Evolutionary conservation across 805 yeast genomes (phyloP).

Genomic region (Dipodascus albidus): DNA sequence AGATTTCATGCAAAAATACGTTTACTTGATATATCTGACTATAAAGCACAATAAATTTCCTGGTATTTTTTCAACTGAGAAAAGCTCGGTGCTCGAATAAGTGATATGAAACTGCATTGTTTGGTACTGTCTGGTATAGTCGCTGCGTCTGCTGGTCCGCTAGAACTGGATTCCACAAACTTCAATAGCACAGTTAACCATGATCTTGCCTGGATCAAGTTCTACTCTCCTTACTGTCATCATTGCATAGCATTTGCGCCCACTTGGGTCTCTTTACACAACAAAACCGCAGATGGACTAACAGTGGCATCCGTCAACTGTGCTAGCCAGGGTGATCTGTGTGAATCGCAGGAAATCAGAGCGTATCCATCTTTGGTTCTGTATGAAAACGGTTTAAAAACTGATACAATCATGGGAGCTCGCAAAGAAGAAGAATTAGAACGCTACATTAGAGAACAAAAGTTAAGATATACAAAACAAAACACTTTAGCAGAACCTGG

Average conservation of each 20-base stretch:
- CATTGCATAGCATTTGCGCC: constrained; percentile 80
- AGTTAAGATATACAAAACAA: background rate
- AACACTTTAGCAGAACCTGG: background rate
- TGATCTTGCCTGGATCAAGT: constrained; percentile 48
- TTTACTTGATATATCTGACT: background rate
- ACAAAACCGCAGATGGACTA: constrained; percentile 31
- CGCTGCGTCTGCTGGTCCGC: background rate
- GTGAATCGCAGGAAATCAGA: constrained; percentile 49
- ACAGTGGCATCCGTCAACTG: constrained; percentile 68
- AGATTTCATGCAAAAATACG: background rate
- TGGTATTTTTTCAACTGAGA: too few species aligned
- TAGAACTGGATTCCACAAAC: background rate
- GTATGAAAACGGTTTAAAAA: constrained; percentile 31
- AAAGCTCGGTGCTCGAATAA: too few species aligned
- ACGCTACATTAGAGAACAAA: background rate
- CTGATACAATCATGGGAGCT: constrained; percentile 11
- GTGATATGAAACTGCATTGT: background rate
- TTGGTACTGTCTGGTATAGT: background rate
- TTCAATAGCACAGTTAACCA: background rate
- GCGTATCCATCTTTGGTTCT: constrained; percentile 62
- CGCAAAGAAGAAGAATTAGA: background rate
- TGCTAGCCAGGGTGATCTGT: constrained; percentile 74
- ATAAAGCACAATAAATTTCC: background rate
- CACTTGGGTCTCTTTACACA: constrained; percentile 61
- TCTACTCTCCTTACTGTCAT: constrained; percentile 78